Conservation (phyloP, 129 eudicot species). For the Flaveria brownii region DNA sequence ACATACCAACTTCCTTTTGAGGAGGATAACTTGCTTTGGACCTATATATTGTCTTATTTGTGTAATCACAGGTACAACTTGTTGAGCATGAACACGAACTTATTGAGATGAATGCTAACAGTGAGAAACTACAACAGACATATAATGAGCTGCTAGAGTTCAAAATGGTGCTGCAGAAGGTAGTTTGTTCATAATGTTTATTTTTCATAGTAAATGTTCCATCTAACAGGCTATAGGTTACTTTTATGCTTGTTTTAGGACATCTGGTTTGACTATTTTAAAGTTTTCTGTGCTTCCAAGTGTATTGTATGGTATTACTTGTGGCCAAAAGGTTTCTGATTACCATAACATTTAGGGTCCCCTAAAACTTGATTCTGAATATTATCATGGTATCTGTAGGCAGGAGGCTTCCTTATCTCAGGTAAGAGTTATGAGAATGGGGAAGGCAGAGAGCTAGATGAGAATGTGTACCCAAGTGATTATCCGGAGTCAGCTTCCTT, state of each 20-base stretch:
- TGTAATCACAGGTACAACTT: constrained; percentile 57
- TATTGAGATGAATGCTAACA: constrained; percentile 82
- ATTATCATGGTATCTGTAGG: constrained; percentile 53
- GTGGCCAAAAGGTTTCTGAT: neutral
- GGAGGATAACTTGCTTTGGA: constrained; percentile 22
- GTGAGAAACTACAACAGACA: constrained; percentile 75
- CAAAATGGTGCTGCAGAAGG: constrained; percentile 94
- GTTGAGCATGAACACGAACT: constrained; percentile 89
- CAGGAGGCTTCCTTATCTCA: constrained; percentile 78
- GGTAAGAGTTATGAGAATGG: constrained; percentile 53
- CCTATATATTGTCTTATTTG: neutral
- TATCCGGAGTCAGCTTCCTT: constrained; percentile 73
- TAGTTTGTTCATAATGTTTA: constrained; percentile 28
- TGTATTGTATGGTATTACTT: constrained; percentile 1
- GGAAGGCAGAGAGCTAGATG: constrained; percentile 78
- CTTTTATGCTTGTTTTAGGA: constrained; percentile 3
- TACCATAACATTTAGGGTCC: neutral
- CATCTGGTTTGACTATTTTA: neutral
- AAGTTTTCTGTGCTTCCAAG: neutral
- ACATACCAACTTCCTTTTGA: constrained; percentile 6
- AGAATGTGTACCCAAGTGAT: constrained; percentile 58
- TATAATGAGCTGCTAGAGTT: constrained; percentile 87
- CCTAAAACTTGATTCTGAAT: constrained; percentile 1
- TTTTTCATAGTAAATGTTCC: constrained; percentile 15
- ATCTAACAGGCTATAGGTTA: constrained; percentile 13